Base-by-base conservation (phyloP, 495 filamentous ascomycete species). In the Daldinia vernicosa region DNA sequence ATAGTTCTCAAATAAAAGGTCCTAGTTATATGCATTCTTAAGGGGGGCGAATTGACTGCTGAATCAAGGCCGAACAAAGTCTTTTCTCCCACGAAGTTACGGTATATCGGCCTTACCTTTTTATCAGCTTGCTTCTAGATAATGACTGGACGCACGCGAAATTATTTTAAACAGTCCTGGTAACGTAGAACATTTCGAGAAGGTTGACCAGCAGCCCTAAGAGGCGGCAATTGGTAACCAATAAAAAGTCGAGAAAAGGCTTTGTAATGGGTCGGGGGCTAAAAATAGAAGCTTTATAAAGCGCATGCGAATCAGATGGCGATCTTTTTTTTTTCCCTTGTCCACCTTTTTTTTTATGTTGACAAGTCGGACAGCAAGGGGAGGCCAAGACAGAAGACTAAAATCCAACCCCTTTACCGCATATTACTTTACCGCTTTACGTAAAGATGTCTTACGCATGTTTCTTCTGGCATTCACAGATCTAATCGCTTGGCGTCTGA, bases 241-340 rank as follows among this genome's bases (percentile, higher is more conserved):
- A 73, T 73, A 4, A 66, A 62, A 63, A 58, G 50, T 24, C 3
- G 14, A 1, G 30, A 59, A 22, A 28, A 0, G 40, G 50, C 70
- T 73, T 73, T 63, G 70, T 69, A 73, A 73, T 64, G 43, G 35
- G 24, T n/a, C 35, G 26, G 24, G 24, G 22, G 7, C 66, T 61
- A 73, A 73, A 73, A 73, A 73, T 73, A 73, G 70, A 45, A 24
- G 30, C 19, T 32, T 73, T 73, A 73, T 47, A 66, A 73, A 69
- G 70, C 70, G 63, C 66, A 52, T 59, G 62, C 66, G 55, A 73
- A 62, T 66, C 30, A 69, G 58, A 72, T 19, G 28, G 39, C 11
- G 5, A 17, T 39, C 24, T 43, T 15, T 35, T 43, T 30, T 15
- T 32, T 39, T 37, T 33, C 22, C 17, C 32, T 40, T 59, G 59